Percentiles rank a stretch among this genome's conserved stretches.
Conservation (phyloP, 2,329 filamentous ascomycete species). For the Truncatella angustata region DNA sequence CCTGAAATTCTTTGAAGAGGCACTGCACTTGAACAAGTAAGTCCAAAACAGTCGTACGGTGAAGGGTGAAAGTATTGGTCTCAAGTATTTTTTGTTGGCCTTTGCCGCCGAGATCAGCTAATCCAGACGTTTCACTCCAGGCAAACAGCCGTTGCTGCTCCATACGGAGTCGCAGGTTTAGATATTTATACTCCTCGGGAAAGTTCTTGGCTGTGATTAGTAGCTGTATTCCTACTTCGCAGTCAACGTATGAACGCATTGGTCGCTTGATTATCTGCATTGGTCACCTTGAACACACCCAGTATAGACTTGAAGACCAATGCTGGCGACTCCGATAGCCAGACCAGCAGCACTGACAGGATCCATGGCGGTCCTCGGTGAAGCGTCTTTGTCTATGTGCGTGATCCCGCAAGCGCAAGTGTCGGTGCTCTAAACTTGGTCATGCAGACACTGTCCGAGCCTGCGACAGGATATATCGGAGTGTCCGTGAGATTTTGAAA, state of each 20-base stretch:
- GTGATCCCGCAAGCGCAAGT: too few species aligned
- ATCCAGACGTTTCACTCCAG: slow-evolving; percentile 48
- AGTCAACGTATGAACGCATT: neutral
- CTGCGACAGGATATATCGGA: neutral
- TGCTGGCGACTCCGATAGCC: slow-evolving; percentile 42
- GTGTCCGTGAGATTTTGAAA: too few species aligned
- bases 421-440: too few species aligned
- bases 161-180: slow-evolving; percentile 47
- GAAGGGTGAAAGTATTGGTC: slow-evolving; percentile 46
- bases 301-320: slow-evolving; percentile 45
- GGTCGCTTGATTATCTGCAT: neutral
- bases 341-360: slow-evolving; percentile 41
- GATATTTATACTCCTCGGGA: slow-evolving; percentile 46
- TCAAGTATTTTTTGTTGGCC: slow-evolving; percentile 39
- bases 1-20: slow-evolving; percentile 44
- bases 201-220: slow-evolving; percentile 46
- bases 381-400: neutral
- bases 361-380: slow-evolving; percentile 32
- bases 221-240: slow-evolving; percentile 41
- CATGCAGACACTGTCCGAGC: too few species aligned
- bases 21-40: slow-evolving; percentile 45
- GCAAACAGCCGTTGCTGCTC: slow-evolving; percentile 49
- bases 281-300: slow-evolving; percentile 41
- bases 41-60: slow-evolving; percentile 48
- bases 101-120: slow-evolving; percentile 42